Evolutionary conservation across 139 green algal genomes (phyloP).

Genomic region (Chlorokybus atmophyticus): DNA sequence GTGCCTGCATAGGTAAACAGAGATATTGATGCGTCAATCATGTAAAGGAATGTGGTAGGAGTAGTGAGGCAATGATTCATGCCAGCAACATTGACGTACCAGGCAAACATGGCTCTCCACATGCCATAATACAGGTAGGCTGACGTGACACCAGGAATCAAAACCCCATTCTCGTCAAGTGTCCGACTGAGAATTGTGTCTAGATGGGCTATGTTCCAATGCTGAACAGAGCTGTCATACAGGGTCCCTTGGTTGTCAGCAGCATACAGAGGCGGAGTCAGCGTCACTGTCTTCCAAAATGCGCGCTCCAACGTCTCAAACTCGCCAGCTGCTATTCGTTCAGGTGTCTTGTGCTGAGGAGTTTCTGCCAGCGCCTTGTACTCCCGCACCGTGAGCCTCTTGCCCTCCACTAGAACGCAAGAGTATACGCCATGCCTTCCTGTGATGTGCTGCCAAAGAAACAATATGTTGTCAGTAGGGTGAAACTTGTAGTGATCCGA

Average conservation of each 20-base stretch:
- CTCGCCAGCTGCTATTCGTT: not conserved
- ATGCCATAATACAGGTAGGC: constrained; percentile 81
- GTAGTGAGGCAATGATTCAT: no score
- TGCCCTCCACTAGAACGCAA: constrained; percentile 51
- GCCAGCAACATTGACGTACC: constrained; percentile 40
- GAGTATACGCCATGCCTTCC: constrained; percentile 58
- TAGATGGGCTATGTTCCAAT: constrained; percentile 56
- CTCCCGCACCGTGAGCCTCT: constrained; percentile 37
- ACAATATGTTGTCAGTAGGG: no score
- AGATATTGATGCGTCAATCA: no score
- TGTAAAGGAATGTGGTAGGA: no score
- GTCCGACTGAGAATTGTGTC: constrained; percentile 52
- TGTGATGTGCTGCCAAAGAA: constrained; percentile 54
- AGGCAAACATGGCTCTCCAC: constrained; percentile 64
- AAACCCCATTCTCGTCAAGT: constrained; percentile 32
- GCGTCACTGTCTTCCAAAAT: constrained; percentile 63
- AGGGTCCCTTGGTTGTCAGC: constrained; percentile 57
- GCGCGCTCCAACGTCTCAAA: constrained; percentile 39
- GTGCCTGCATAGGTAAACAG: constrained; percentile 36
- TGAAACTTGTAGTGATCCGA: no score
- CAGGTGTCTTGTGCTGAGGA: not conserved
- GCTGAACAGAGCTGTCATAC: constrained; percentile 48
- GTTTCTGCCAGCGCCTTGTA: constrained; percentile 27
- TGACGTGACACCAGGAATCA: constrained; percentile 62
- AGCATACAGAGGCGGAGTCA: constrained; percentile 63